Conservation (phyloP, 1,284 basidiomycete species). For the Naganishia sp. region DNA sequence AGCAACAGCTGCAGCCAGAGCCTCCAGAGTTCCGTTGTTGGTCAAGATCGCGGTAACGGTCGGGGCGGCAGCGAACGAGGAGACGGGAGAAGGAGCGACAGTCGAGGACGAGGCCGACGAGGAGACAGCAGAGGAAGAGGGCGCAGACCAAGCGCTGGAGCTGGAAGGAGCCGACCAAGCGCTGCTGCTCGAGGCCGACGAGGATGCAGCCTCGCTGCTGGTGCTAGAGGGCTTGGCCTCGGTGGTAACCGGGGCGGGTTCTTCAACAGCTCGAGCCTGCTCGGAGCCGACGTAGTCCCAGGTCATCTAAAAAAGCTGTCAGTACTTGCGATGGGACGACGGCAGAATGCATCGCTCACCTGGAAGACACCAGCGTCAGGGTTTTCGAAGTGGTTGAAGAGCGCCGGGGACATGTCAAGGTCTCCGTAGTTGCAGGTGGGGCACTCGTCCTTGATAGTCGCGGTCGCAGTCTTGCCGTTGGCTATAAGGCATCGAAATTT, state of each 20-base stretch:
- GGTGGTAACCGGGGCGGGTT: background rate
- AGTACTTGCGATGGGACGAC: no score
- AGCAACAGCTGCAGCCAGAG: constrained; percentile 14
- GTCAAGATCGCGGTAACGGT: constrained; percentile 21
- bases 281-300: constrained; percentile 31
- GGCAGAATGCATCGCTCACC: no score
- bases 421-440: constrained; percentile 56
- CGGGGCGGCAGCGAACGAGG: constrained; percentile 10
- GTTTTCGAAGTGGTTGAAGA: constrained; percentile 47
- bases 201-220: background rate
- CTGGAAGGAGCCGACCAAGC: constrained; percentile 42
- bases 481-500: background rate
- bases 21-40: constrained; percentile 6
- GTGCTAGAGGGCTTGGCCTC: background rate
- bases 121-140: constrained; percentile 25
- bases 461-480: constrained; percentile 61
- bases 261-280: constrained; percentile 11
- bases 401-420: constrained; percentile 73
- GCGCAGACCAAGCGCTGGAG: constrained; percentile 31
- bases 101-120: constrained; percentile 8
- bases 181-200: constrained; percentile 37
- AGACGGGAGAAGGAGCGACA: background rate
- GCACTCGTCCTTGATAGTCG: constrained; percentile 56
- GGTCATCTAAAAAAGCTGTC: constrained; percentile 5
- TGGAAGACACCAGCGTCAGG: constrained; percentile 27